Base-by-base conservation (phyloP, 257 asterid species). In the Ligustrum vulgare region DNA sequence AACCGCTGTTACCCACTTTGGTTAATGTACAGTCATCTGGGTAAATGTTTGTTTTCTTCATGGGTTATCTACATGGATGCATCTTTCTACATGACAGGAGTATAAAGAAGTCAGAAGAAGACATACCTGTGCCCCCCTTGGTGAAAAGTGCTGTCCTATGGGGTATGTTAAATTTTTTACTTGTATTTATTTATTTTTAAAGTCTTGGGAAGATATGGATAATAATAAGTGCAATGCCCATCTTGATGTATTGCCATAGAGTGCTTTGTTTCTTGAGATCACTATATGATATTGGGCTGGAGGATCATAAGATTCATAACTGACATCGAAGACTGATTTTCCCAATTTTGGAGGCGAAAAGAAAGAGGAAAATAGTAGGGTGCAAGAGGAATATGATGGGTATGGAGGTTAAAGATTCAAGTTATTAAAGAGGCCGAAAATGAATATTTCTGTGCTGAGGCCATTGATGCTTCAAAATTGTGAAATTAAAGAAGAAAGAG, bases 71-170 rank as follows among this genome's bases (percentile, higher is more conserved):
- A 49, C 70, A 36, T 54, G 47, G 43, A 25, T 74, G 69, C 34
- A 7, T 67, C 34, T 41, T 23, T 65, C 28, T 73, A n/a, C 70
- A 43, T 78, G 56, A 75, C 88, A 95, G 99, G 97, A 91, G 83
- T 81, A 85, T 91, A 84, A 89, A 89, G 81, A 88, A 84, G 80
- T 91, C 97, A 2, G 98, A 91, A 72, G 97, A 93, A 74, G 97
- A 93, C 70, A 79, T 93, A 81, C 98, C 97, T 51, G 91, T 94
- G 69, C 98, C 99, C 37, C 97, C 98, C 64, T 81, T 94, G 70
- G 49, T 94, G 74, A 88, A 90, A 79, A 92, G 98, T 51, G 99
- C 99, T 36, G 96, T 84, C 23, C 93, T 92, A 13, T 92, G 97
- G 99, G 97, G 99, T 92, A 86, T 45, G 92, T 82, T 77, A 49